Percentiles rank a stretch among this genome's conserved stretches.
These are phyloP conservation scores for Hanseniaspora clermontiae DNA, from an alignment of 805 yeast species.

Conservation along the genomic window DNA sequence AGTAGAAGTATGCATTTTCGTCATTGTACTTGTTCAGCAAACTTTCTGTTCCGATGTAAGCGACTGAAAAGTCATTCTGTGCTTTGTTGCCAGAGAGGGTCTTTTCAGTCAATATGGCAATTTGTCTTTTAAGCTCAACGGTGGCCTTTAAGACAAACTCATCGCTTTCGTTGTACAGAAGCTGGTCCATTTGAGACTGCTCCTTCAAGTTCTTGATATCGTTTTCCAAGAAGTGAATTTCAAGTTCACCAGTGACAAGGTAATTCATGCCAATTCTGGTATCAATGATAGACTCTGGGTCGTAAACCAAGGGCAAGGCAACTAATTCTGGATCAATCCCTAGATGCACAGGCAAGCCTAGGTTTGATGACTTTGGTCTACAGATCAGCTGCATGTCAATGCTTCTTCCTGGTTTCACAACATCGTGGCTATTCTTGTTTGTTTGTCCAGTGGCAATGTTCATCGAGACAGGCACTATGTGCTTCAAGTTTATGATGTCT, in stretches of 20 bases:
- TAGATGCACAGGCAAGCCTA: conserved; percentile 40
- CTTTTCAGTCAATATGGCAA: conserved; percentile 32
- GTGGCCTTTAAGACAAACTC: conserved; percentile 41
- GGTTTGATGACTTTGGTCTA: conserved; percentile 32
- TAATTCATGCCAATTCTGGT: neutral
- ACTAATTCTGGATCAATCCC: conserved; percentile 30
- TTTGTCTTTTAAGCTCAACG: conserved; percentile 29
- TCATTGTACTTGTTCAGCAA: conserved; percentile 26
- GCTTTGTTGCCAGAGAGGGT: conserved; percentile 12
- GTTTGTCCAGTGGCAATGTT: conserved; percentile 35
- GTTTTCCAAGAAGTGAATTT: conserved; percentile 39
- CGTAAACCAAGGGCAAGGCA: conserved; percentile 21
- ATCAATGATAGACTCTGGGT: conserved; percentile 44
- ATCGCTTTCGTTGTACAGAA: conserved; percentile 48
- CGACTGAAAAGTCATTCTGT: conserved; percentile 14
- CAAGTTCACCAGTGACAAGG: conserved; percentile 4
- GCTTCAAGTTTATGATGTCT: conserved; percentile 35
- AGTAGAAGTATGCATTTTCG: conserved; percentile 49
- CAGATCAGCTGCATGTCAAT: conserved; percentile 56
- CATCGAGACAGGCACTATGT: conserved; percentile 47
- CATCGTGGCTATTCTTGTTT: conserved; percentile 35
- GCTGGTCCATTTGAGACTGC: conserved; percentile 45
- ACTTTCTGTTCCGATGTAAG: conserved; percentile 15
- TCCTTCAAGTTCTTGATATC: conserved; percentile 46
- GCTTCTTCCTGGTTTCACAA: conserved; percentile 40